Evolutionary conservation across 225 moss, liverwort and hornwort genomes (phyloP), one percentile per base, ranked within the genome.

Genomic region (Pleurozium schreberi): DNA sequence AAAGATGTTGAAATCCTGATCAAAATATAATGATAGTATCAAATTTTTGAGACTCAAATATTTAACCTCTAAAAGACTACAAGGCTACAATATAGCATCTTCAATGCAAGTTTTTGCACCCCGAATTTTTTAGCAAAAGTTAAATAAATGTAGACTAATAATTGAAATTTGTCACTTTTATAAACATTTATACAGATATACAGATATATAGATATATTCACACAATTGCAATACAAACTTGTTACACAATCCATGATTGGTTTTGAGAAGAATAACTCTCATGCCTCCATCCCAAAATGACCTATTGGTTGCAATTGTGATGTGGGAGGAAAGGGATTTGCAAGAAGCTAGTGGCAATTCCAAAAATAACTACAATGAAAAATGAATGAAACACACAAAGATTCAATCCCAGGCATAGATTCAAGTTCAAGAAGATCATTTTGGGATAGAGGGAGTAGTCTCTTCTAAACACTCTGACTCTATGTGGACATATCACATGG

Each of bases 331-430:
- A 21, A 6, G 38, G 2, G 2, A 5, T 18, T 59, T 8, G 22
- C 4, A 59, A 4, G 23, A 59, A 3, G 11, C 7, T n/a, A 0
- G 38, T 1, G 4, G 0, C 22, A 21, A 4, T 12, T 21, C 12
- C 21, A 6, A 21, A 12, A 38, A 1, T 1, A 1, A 21, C 2
- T 21, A 11, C 21, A n/a, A 21, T 67, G 21, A 22, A 1, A n/a
- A 67, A n/a, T 67, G 67, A 67, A 22, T 67, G n/a, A 67, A n/a
- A 12, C 3, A 38, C 3, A 2, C 11, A 67, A 4, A 38, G 1
- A 66, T 36, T 36, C 10, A 36, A 36, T 38, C 10, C 11, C 10
- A 66, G 3, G 10, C 6, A 34, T 9, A 34, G 34, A 65, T 65
- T 36, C 11, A 38, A 67, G 2, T 38, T 67, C 10, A 67, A 1